phyloP scores from a whole-genome alignment of 257 asterid genomes.

The Solanum clarkiae region DNA sequence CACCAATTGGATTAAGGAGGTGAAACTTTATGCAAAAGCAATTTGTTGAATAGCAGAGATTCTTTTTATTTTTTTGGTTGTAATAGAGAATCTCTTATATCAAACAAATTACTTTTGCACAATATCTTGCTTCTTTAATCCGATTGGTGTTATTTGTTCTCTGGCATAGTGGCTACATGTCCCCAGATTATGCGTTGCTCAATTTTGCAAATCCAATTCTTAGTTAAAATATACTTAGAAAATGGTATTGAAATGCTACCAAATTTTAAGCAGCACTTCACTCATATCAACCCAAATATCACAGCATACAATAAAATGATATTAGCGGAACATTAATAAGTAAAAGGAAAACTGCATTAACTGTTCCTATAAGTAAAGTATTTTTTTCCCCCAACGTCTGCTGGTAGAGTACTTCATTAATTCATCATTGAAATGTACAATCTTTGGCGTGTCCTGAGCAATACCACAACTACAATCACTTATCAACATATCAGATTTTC shows the following conservation, averaged over 20 bases:
- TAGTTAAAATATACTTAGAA: neutral
- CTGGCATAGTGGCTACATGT: slow-evolving; percentile 14
- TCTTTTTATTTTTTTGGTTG: too few relatives aligned
- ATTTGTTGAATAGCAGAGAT: too few relatives aligned
- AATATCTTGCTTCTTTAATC: neutral
- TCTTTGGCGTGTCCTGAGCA: neutral
- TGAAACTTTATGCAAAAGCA: too few relatives aligned
- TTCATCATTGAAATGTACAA: neutral
- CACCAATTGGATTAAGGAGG: too few relatives aligned
- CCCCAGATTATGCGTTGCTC: slow-evolving; percentile 12
- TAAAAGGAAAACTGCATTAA: neutral
- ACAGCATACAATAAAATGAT: neutral
- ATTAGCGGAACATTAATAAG: neutral
- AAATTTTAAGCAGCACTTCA: neutral
- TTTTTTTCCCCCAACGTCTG: neutral
- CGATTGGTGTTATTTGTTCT: neutral
- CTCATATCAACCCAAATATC: neutral
- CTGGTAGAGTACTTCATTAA: neutral
- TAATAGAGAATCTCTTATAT: too few relatives aligned
- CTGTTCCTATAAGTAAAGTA: neutral
- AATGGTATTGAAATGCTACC: neutral
- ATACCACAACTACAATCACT: neutral
- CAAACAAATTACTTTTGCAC: neutral
- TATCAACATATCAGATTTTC: neutral
- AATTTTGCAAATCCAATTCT: neutral